These are phyloP conservation scores for Colletotrichum musicola DNA, from an alignment of 2,329 filamentous ascomycete species.

Conservation along the genomic window DNA sequence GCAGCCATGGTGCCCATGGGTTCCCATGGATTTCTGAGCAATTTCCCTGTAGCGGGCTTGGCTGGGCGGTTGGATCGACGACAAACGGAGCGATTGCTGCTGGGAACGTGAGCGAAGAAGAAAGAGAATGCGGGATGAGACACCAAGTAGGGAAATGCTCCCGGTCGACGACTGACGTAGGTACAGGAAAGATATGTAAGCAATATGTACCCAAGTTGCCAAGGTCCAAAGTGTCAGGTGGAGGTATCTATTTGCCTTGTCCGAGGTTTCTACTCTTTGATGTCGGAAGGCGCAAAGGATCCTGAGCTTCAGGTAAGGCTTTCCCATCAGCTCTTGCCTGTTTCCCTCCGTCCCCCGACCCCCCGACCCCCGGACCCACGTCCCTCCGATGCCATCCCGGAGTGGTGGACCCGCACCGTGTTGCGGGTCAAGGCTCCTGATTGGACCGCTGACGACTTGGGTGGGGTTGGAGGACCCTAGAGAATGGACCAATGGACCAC, in stretches of 20 bases:
- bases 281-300: constrained; percentile 12
- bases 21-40: constrained; percentile 9
- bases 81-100: constrained; percentile 10
- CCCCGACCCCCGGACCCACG: background rate
- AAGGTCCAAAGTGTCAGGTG: background rate
- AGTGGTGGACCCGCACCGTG: background rate
- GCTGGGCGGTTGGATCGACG: background rate
- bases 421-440: background rate
- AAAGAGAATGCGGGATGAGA: constrained; percentile 20
- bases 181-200: background rate
- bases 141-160: constrained; percentile 15
- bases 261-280: constrained; percentile 6
- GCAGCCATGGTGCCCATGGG: constrained; percentile 7
- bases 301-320: constrained; percentile 23
- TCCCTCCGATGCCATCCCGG: constrained; percentile 15
- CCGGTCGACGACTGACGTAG: constrained; percentile 12
- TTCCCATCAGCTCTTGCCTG: background rate
- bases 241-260: no score
- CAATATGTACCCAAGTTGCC: no score
- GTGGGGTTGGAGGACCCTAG: background rate
- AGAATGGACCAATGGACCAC: constrained; percentile 7
- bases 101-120: background rate
- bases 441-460: background rate
- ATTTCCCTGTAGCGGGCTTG: background rate
- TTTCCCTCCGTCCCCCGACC: background rate